These are phyloP conservation scores for Tolypocladium guangdongense DNA, from an alignment of 2,329 filamentous ascomycete genomes.

Conservation along the genomic window DNA sequence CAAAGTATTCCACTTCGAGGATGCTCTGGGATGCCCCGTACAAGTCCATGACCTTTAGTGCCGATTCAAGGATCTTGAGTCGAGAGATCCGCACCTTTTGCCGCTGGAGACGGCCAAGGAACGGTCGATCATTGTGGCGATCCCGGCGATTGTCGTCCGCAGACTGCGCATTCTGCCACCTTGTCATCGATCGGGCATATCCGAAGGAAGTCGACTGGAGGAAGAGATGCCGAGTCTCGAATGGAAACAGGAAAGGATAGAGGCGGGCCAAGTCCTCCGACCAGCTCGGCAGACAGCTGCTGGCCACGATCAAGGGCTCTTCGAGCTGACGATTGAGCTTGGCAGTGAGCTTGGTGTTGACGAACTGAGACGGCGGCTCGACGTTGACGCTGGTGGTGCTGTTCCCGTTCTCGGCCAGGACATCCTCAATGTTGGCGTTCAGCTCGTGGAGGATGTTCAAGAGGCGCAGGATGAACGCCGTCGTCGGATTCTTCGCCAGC, in stretches of 20 bases:
- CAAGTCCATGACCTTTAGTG: conserved; percentile 96
- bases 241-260: conserved; percentile 95
- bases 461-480: conserved; percentile 75
- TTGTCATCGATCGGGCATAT: conserved; percentile 91
- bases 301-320: conserved; percentile 92
- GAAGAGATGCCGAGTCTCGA: conserved; percentile 94
- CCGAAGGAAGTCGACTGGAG: conserved; percentile 96
- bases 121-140: conserved; percentile 80
- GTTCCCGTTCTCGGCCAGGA: conserved; percentile 63
- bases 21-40: conserved; percentile 96
- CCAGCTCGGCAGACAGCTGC: conserved; percentile 91
- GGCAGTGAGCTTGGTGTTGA: conserved; percentile 96
- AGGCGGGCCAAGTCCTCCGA: conserved; percentile 87
- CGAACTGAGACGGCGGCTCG: conserved; percentile 85
- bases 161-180: conserved; percentile 88
- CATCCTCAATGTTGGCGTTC: conserved; percentile 87
- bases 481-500: conserved; percentile 71
- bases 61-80: conserved; percentile 89
- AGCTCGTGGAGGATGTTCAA: conserved; percentile 86
- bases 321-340: conserved; percentile 96
- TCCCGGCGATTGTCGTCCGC: conserved; percentile 73
- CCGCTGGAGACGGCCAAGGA: conserved; percentile 80
- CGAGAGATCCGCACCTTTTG: conserved; percentile 98
- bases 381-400: conserved; percentile 59
- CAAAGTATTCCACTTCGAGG: conserved; percentile 95